Percentiles rank a stretch among this genome's conserved stretches.
These are phyloP conservation scores for Termitomyces heimii DNA, from an alignment of 768 basidiomycete genomes.

Conservation along the genomic window DNA sequence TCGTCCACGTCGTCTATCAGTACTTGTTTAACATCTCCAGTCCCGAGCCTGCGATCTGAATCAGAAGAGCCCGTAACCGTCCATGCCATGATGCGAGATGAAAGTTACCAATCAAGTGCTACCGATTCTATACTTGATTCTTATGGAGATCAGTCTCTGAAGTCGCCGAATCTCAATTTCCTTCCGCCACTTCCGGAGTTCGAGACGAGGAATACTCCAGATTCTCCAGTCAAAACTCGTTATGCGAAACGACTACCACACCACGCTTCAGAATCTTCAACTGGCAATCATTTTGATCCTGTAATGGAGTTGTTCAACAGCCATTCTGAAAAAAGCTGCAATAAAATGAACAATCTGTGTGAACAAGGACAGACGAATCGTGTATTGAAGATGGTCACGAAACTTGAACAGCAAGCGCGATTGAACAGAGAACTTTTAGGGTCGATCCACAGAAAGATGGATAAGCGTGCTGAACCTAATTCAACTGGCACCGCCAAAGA, in stretches of 20 bases:
- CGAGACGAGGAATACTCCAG: background rate
- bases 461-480: background rate
- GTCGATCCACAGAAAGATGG: constrained; percentile 3
- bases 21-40: constrained; percentile 10
- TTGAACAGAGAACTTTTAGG: constrained; percentile 4
- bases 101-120: constrained; percentile 11
- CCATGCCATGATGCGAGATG: constrained; percentile 2
- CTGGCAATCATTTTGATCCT: background rate
- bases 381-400: constrained; percentile 8
- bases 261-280: background rate
- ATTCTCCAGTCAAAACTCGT: background rate
- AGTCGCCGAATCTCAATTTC: background rate
- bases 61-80: background rate
- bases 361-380: constrained; percentile 4
- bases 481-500: background rate
- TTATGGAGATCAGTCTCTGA: constrained; percentile 9
- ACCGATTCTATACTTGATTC: constrained; percentile 22
- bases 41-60: background rate
- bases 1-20: constrained; percentile 7
- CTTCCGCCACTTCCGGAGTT: background rate
- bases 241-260: background rate
- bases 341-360: background rate
- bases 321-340: constrained; percentile 3
- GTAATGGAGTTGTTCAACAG: constrained; percentile 7
- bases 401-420: constrained; percentile 9